Base-by-base conservation (phyloP, 371 early-diverging fungal species). In the Lichtheimia corymbifera region DNA sequence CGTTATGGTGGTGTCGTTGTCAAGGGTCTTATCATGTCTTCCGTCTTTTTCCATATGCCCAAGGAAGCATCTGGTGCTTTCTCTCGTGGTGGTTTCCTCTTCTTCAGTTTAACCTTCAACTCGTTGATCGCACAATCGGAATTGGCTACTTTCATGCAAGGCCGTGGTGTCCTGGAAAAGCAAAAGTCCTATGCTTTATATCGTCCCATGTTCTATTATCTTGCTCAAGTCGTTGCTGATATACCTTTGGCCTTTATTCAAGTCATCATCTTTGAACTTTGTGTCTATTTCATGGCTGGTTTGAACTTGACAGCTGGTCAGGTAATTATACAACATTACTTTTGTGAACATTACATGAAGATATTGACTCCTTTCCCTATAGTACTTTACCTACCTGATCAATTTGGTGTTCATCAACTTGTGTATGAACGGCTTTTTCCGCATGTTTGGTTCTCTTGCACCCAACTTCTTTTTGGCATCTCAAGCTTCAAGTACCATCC, bases 21-120 rank as follows among this genome's bases (percentile, higher is more conserved):
- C 57, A 83, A 85, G 77, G 87, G 88, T 53, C 63, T 87, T 50
- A 84, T 90, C 61, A 82, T 87, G 67, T 87, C 89, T 28, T 84
- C 87, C 12, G 80, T 85, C 47, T 90, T 88, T 69, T 83, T 80
- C 59, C 58, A 73, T 55, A 65, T 90, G 64, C 86, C 86, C 9
- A 50, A 55, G 1, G 69, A 64, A 45, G 72, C 78, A 4, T 59
- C 69, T 25, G 88, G 90, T 47, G 77, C 84, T 59, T 92, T 89
- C 71, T 83, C 85, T 2, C 83, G 88, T 43, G 89, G 91, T 51
- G 89, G 50, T 42, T 88, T 83, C 22, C 59, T 87, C 7, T 85
- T 86, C 55, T 83, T 84, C 43, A 70, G 79, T 49, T 66, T 86
- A 14, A 62, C 86, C 35, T 84, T 86, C 71, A 86, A 80, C 59